Evolutionary conservation across 352 stramenopile genomes (phyloP), one percentile per base, ranked within the genome.

Genomic region (Pythium sp.): DNA sequence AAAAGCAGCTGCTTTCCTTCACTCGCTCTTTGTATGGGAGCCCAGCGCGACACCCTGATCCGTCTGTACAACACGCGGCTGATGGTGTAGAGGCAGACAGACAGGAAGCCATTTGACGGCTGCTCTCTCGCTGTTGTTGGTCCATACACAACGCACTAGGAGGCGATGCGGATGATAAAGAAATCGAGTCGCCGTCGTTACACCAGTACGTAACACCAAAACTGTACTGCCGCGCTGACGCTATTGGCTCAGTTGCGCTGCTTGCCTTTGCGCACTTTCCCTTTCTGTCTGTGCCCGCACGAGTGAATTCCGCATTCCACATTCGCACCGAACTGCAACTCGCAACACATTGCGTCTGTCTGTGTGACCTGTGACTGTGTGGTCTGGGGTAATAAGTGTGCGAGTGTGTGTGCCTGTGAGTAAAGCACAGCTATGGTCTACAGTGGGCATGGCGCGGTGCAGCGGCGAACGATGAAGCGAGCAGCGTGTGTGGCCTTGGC

Each of bases 391-490:
- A 20, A 20, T 11, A 58, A 36, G 24, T 22, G n/a, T 34, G 24
- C 41, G 36, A 41, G 18, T 49, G 56, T 15, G 11, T 62, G 15
- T 62, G 56, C 30, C 14, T n/a, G 30, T 47, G 34, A 30, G n/a
- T 47, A 26, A 61, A 11, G 7, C 32, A 51, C 15, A 69, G 26
- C 7, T 15, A 58, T 36, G 24, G 54, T 26, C 26, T 12, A 15
- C 41, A 62, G 51, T 2, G 15, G 26, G 6, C 24, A 65, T 32
- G 15, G 24, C 34, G 22, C 30, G 20, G 62, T 32, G 18, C 57
- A 63, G 56, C 34, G 28, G 43, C 46, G 63, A 57, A 54, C 24
- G 38, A 53, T 53, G 46, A 72, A 66, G 55, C 53, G 34, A 14
- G 49, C 7, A 15, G 41, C 59, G 24, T 64, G 9, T 14, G 11